Evolutionary conservation across 495 filamentous ascomycete species (phyloP).

Genomic region (Aspergillus hancockii): DNA sequence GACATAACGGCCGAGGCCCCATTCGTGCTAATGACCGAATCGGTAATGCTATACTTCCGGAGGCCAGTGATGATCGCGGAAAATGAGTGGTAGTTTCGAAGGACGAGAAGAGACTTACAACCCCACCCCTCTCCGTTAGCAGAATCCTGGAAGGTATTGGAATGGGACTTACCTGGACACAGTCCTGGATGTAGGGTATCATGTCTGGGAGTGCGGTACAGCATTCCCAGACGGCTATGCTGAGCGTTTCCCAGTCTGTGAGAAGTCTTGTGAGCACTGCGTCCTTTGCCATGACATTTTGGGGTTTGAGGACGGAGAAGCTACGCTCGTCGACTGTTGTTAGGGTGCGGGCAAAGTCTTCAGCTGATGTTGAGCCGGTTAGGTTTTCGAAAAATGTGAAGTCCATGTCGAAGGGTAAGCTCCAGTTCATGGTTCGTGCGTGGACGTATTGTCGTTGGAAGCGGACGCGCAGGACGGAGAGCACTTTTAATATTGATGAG

Average conservation of each 20-base stretch:
- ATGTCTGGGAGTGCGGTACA: constrained; percentile 40
- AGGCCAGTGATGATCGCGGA: constrained; percentile 40
- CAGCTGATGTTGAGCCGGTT: constrained; percentile 29
- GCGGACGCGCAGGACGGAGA: constrained; percentile 36
- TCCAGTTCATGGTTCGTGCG: constrained; percentile 38
- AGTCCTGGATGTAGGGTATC: constrained; percentile 36
- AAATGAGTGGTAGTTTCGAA: constrained; percentile 37
- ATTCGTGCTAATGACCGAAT: constrained; percentile 19
- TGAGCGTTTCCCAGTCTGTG: constrained; percentile 32
- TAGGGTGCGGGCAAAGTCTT: constrained; percentile 34
- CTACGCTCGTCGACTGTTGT: constrained; percentile 28
- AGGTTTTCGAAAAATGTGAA: constrained; percentile 38
- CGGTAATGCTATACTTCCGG: constrained; percentile 32
- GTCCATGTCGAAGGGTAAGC: constrained; percentile 29
- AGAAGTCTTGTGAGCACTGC: constrained; percentile 20
- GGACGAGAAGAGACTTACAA: constrained; percentile 29
- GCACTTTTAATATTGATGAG: constrained; percentile 34
- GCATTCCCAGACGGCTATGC: constrained; percentile 41
- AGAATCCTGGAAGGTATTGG: neutral
- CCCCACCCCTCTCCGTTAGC: neutral
- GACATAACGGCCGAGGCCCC: constrained; percentile 21
- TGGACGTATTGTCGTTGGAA: constrained; percentile 41
- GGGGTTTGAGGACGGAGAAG: constrained; percentile 30
- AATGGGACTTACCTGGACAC: constrained; percentile 30
- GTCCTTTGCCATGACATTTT: constrained; percentile 25